Evolutionary conservation across 2,329 filamentous ascomycete genomes (phyloP).

Genomic region (Botrytis galanthina): DNA sequence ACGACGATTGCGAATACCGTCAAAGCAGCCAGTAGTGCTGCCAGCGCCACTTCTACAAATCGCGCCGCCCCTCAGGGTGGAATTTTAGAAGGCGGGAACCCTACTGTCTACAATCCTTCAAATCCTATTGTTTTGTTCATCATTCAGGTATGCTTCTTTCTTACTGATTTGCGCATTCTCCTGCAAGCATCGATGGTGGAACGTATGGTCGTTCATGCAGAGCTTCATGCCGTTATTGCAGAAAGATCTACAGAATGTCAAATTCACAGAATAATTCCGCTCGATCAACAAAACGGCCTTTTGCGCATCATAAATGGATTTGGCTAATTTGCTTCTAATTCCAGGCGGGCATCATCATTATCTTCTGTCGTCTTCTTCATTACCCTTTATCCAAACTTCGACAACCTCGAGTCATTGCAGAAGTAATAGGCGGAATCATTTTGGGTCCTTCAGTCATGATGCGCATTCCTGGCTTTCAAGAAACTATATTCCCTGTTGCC

Average conservation of each 20-base stretch:
- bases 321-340: conserved; percentile 2
- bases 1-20: conserved; percentile 9
- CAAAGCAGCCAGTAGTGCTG: conserved; percentile 22
- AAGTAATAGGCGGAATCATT: conserved; percentile 81
- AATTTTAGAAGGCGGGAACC: conserved; percentile 62
- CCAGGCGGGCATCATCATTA: conserved; percentile 69
- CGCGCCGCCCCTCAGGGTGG: conserved; percentile 52
- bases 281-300: background rate
- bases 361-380: conserved; percentile 71
- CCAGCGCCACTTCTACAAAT: conserved; percentile 23
- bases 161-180: background rate
- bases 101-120: conserved; percentile 57
- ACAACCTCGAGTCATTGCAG: conserved; percentile 79
- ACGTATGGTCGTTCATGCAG: background rate
- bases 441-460: conserved; percentile 87
- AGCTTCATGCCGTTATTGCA: background rate
- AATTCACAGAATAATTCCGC: background rate
- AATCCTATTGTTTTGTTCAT: conserved; percentile 69
- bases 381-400: conserved; percentile 74
- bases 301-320: background rate
- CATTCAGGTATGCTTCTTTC: conserved; percentile 54
- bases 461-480: conserved; percentile 74
- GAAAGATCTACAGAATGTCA: background rate
- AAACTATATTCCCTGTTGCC: conserved; percentile 70
- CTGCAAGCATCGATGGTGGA: background rate